Conservation (phyloP, 2,329 filamentous ascomycete genomes). For the Pleoardoris graminearum region DNA sequence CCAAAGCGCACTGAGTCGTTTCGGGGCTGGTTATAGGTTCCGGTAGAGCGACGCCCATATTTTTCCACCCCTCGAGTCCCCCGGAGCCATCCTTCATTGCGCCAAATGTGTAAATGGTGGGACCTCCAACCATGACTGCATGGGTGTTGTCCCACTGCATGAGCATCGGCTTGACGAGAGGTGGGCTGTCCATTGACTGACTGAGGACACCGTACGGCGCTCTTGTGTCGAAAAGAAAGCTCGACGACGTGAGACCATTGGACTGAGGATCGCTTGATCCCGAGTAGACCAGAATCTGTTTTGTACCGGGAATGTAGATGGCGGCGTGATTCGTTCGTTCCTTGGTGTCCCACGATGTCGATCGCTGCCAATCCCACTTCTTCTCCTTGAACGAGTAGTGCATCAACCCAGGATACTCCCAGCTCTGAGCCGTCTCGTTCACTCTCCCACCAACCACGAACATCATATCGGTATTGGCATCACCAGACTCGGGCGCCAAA, state of each 20-base stretch:
- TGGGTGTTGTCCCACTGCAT: conserved; percentile 72
- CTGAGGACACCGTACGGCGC: conserved; percentile 65
- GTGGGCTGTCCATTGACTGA: conserved; percentile 58
- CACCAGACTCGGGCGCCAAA: conserved; percentile 60
- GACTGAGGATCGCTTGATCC: conserved; percentile 66
- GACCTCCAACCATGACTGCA: conserved; percentile 70
- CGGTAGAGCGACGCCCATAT: conserved; percentile 67
- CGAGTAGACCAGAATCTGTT: conserved; percentile 78
- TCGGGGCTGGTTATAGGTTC: conserved; percentile 63
- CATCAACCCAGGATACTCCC: conserved; percentile 75
- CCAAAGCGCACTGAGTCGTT: conserved; percentile 64
- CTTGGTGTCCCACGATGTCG: conserved; percentile 59
- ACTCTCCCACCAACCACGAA: conserved; percentile 76
- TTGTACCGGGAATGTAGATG: conserved; percentile 69
- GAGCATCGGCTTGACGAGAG: conserved; percentile 70
- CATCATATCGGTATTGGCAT: conserved; percentile 66
- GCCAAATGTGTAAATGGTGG: conserved; percentile 73
- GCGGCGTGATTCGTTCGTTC: conserved; percentile 76
- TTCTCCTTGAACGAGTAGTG: conserved; percentile 61
- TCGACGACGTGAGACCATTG: conserved; percentile 66
- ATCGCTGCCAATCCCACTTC: conserved; percentile 62
- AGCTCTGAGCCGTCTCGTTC: conserved; percentile 37
- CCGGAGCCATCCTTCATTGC: conserved; percentile 32
- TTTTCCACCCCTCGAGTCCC: conserved; percentile 61
- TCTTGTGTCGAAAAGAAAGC: conserved; percentile 71